A percentile compares a stretch with the other conserved stretches of the same genome.
phyloP scores from a whole-genome alignment of 305 asterid genomes.

The Rubia occidens region DNA sequence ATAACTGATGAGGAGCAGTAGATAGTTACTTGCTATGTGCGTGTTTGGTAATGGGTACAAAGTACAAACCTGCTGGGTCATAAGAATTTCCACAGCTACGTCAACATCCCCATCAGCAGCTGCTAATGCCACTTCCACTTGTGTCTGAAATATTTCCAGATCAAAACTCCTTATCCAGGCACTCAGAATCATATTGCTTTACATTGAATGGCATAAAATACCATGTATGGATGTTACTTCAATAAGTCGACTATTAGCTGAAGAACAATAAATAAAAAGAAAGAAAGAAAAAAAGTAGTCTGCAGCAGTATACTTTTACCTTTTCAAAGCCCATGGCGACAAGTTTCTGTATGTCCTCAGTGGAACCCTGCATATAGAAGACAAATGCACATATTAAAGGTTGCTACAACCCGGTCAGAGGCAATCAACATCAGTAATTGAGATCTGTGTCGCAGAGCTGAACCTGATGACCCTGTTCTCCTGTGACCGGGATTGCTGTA shows the following conservation, averaged over 20 bases:
- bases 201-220: background rate
- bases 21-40: no score
- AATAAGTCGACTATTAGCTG: background rate
- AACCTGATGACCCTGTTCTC: constrained; percentile 50
- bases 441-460: constrained; percentile 10
- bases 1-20: background rate
- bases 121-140: constrained; percentile 85
- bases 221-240: background rate
- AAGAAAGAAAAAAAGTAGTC: background rate
- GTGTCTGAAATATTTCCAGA: constrained; percentile 46
- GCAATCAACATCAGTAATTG: background rate
- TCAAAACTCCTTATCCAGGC: constrained; percentile 6
- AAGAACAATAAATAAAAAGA: no score
- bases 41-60: background rate
- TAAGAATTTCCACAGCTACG: constrained; percentile 81
- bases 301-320: constrained; percentile 28
- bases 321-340: constrained; percentile 93
- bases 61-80: constrained; percentile 72
- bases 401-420: background rate
- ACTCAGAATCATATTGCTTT: background rate
- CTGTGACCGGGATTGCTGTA: constrained; percentile 28
- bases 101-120: constrained; percentile 88
- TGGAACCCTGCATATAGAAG: constrained; percentile 41
- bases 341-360: constrained; percentile 66
- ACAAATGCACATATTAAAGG: constrained; percentile 7